phyloP scores from a whole-genome alignment of 768 basidiomycete genomes.

The Trichaptum fuscoviolaceum region DNA sequence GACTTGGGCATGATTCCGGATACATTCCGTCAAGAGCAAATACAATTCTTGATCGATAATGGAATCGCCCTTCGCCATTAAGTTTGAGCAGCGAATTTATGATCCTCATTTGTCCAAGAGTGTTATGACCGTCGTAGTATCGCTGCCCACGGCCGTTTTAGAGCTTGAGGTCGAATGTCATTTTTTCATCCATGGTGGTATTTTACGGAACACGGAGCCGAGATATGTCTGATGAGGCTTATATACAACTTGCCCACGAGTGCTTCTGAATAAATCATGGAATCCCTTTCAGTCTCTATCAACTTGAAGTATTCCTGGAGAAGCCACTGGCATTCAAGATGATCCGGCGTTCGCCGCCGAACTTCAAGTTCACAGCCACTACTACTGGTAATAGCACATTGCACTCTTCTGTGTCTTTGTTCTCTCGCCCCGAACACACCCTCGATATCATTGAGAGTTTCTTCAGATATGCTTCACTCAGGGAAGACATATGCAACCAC shows the following conservation, averaged over 20 bases:
- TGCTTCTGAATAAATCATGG: too few relatives aligned
- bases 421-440: background rate
- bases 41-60: constrained; percentile 1
- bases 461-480: background rate
- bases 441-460: background rate
- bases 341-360: too few relatives aligned
- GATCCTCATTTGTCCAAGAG: background rate
- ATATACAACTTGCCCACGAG: too few relatives aligned
- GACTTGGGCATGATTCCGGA: constrained; percentile 8
- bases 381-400: too few relatives aligned
- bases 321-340: too few relatives aligned
- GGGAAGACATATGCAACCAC: background rate
- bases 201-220: too few relatives aligned
- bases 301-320: too few relatives aligned
- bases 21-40: constrained; percentile 6
- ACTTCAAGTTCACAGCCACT: background rate
- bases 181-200: too few relatives aligned
- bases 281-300: too few relatives aligned
- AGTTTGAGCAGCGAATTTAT: background rate
- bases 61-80: background rate
- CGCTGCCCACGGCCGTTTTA: background rate
- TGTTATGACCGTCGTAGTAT: background rate
- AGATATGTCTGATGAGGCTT: too few relatives aligned
- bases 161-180: too few relatives aligned
- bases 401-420: background rate